Conservation (phyloP, 805 yeast genomes). For the Pichia californica region DNA sequence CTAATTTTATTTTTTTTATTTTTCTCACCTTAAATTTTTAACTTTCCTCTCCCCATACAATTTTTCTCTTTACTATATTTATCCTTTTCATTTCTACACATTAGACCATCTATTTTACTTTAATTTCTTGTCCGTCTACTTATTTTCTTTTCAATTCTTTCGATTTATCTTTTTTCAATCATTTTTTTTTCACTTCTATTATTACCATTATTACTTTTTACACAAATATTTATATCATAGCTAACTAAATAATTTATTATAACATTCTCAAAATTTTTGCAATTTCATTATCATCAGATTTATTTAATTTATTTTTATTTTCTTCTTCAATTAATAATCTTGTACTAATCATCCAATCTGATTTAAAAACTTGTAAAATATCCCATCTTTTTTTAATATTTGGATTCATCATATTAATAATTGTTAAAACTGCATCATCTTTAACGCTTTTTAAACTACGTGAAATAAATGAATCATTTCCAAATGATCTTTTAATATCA, state of each 20-base stretch:
- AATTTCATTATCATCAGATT: too few relatives aligned
- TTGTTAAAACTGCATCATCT: slow-evolving; percentile 8
- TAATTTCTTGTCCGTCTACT: too few relatives aligned
- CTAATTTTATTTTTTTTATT: too few relatives aligned
- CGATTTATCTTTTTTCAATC: too few relatives aligned
- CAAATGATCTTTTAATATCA: slow-evolving; percentile 15
- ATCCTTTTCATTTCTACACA: too few relatives aligned
- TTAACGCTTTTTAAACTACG: slow-evolving; percentile 12
- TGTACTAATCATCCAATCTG: slow-evolving; percentile 30
- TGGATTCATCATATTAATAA: slow-evolving; percentile 22
- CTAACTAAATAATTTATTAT: too few relatives aligned
- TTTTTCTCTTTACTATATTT: too few relatives aligned
- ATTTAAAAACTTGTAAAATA: slow-evolving; percentile 16
- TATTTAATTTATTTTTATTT: slow-evolving; percentile 7
- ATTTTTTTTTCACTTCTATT: neutral
- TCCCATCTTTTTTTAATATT: slow-evolving; percentile 16
- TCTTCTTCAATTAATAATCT: slow-evolving; percentile 15
- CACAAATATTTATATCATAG: neutral
- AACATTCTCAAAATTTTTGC: too few relatives aligned
- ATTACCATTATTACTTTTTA: neutral
- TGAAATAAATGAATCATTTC: neutral
- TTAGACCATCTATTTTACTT: too few relatives aligned
- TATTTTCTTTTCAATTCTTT: too few relatives aligned
- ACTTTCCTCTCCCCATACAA: too few relatives aligned
- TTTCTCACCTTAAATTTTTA: too few relatives aligned